Base-by-base conservation (phyloP, 495 filamentous ascomycete species). In the Neurospora pannonica region DNA sequence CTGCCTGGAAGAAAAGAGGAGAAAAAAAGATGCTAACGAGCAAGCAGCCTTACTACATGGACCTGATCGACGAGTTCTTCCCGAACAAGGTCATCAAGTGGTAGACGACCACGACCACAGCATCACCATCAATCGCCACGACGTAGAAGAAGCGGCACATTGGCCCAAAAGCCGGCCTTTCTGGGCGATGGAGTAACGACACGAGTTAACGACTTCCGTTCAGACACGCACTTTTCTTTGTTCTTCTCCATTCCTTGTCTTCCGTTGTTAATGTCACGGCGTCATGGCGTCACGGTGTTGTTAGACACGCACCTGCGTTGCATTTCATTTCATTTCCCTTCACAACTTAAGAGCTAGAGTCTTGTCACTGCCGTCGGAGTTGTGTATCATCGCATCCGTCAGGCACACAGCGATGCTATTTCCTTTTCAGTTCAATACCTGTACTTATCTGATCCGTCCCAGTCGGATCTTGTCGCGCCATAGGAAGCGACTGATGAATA, bases 61-160 rank as follows among this genome's bases (percentile, higher is more conserved):
- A 93, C 73, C 87, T 96, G 43, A 94, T 97, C 75, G 88, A 95
- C 71, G 93, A 95, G 84, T 96, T 90, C 79, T 96, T 96, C 80
- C 92, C 93, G 21, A 85, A 89, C 72, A 91, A 87, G 86, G 85
- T 91, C 37, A 86, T 97, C 77, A 89, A 87, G 83, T 96, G 94
- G 94, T 97, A 87, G 54, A 71, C 8, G 11, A 17, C 40, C 13
- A 71, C 24, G 6, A 34, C 28, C 6, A 34, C 13, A 9, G 10
- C 2, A 31, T 5, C 11, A 0, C 11, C 21, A 2, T 46, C 21
- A 28, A 2, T 31, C 2, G 13, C 15, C 28, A 34, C 6, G 54
- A 19, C 34, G 15, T 67, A 19, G 15, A 19, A 34, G 28, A 67
- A 19, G 48, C 54, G 54, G 15, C 54, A 19, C 54, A 34, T 19